phyloP scores from a whole-genome alignment of 441 rosid species.

The Pelargonium myrrhifolium region DNA sequence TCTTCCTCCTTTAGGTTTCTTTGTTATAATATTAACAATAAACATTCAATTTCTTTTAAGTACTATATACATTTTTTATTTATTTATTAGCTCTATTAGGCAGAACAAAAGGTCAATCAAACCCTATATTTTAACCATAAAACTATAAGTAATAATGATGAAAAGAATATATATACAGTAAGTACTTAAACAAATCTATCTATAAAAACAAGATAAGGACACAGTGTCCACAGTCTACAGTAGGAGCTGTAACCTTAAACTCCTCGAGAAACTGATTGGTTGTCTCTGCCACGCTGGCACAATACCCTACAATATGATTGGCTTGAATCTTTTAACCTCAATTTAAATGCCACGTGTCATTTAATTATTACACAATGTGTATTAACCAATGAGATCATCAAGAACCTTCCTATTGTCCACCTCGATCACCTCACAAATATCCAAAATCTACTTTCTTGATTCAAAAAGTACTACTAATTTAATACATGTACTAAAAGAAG shows the following conservation, averaged over 20 bases:
- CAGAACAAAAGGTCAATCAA: too few relatives aligned
- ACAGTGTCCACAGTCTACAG: background rate
- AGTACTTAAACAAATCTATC: too few relatives aligned
- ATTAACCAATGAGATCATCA: slow-evolving; percentile 11
- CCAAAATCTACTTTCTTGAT: background rate
- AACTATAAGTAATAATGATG: too few relatives aligned
- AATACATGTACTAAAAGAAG: background rate
- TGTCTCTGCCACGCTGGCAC: slow-evolving; percentile 25
- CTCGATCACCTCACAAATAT: background rate
- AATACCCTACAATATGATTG: slow-evolving; percentile 21
- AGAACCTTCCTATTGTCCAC: slow-evolving; percentile 7
- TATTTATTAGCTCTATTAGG: too few relatives aligned
- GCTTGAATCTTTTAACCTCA: slow-evolving; percentile 9
- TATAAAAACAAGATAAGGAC: background rate
- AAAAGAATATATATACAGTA: too few relatives aligned
- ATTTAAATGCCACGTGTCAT: slow-evolving; percentile 3
- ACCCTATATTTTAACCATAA: too few relatives aligned
- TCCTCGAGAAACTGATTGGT: slow-evolving; percentile 27
- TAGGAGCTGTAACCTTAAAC: slow-evolving; percentile 24
- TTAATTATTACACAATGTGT: background rate
- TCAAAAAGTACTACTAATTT: background rate
- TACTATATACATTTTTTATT: too few relatives aligned
- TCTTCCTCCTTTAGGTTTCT: too few relatives aligned
- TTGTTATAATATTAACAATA: too few relatives aligned
- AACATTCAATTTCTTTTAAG: too few relatives aligned